These are phyloP conservation scores for Pythium brachiatum DNA, from an alignment of 352 stramenopile species.

Conservation along the genomic window DNA sequence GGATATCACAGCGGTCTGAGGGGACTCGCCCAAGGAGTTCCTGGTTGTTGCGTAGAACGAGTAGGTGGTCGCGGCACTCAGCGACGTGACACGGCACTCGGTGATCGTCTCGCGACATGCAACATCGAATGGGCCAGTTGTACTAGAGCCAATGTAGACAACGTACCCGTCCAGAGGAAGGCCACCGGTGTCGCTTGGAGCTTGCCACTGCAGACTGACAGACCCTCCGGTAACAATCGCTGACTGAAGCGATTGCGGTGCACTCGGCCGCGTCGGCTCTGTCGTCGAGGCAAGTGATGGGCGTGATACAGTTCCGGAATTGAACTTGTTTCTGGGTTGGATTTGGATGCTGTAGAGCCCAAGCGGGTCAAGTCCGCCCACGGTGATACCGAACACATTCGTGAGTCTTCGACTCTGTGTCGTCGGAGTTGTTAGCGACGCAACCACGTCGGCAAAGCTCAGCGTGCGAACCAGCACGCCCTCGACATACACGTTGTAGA, in stretches of 20 bases:
- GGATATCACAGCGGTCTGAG: slow-evolving; percentile 13
- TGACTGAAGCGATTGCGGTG: slow-evolving; percentile 25
- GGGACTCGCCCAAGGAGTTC: slow-evolving; percentile 42
- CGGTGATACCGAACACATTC: slow-evolving; percentile 19
- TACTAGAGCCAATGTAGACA: slow-evolving; percentile 27
- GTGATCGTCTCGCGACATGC: slow-evolving; percentile 25
- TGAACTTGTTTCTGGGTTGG: slow-evolving; percentile 29
- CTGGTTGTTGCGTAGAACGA: slow-evolving; percentile 36
- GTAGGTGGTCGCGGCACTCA: slow-evolving; percentile 37
- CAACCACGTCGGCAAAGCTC: slow-evolving; percentile 31
- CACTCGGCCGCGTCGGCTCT: slow-evolving; percentile 29
- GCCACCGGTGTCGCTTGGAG: slow-evolving; percentile 44
- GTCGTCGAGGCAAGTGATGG: slow-evolving; percentile 30
- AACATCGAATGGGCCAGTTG: slow-evolving; percentile 22
- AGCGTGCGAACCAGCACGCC: slow-evolving; percentile 34
- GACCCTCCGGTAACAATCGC: slow-evolving; percentile 34
- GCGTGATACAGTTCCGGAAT: slow-evolving; percentile 28
- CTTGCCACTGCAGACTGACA: slow-evolving; percentile 35
- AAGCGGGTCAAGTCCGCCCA: slow-evolving; percentile 47
- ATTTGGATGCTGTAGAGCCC: slow-evolving; percentile 57
- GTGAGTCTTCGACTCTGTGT: slow-evolving; percentile 21
- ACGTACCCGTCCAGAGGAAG: slow-evolving; percentile 36
- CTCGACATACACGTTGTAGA: slow-evolving; percentile 53
- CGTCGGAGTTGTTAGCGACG: not conserved
- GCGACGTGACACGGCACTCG: slow-evolving; percentile 26